Evolutionary conservation across 1,139 yeast genomes (phyloP), one percentile per base, ranked within the genome.

Genomic region (Hyphopichia fennica): DNA sequence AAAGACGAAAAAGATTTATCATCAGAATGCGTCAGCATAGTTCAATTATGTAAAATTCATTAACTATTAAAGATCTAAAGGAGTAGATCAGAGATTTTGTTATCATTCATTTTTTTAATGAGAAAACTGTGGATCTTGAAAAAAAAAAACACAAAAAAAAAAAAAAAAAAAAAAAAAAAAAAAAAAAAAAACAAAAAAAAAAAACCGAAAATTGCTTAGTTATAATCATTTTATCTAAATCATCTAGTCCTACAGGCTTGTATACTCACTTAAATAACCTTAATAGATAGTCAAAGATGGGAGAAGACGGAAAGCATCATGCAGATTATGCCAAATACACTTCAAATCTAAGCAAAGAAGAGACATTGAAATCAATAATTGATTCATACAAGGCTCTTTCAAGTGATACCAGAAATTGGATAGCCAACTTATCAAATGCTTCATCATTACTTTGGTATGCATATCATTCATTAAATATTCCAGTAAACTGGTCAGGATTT

Each of bases 401-500:
- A 2, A 63, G 54, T 1, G 88, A 72, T 15, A 87, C 86, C 44
- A 56, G 69, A 23, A 87, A 88, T 62, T 90, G 96, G 96, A 91
- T 91, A 2, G 82, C 95, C 49, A 93, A 93, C 56, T 66, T 90
- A 28, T 79, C 97, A 23, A 93, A 93, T 56, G 86, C 93, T 31
- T 75, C 96, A 5, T 86, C 96, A 3, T 69, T 93, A 43, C 54
- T 93, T 38, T 91, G 97, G 96, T 84, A 89, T 55, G 93, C 88
- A 13, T 91, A 87, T 63, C 83, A 79, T 45, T 77, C 89, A 0
- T 57, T 86, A 5, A 60, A 67, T 1, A 53, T 72, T 2, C 62
- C 69, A 2, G 87, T 91, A 17, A 93, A 93, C 60, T 93, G 99
- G 99, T 81, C 96, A 0, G 99, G 99, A 0, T 90, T 93, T 58